A percentile compares a stretch with the other conserved stretches of the same genome.
These are phyloP conservation scores for Primulina eburnea DNA, from an alignment of 257 asterid genomes.

Conservation along the genomic window DNA sequence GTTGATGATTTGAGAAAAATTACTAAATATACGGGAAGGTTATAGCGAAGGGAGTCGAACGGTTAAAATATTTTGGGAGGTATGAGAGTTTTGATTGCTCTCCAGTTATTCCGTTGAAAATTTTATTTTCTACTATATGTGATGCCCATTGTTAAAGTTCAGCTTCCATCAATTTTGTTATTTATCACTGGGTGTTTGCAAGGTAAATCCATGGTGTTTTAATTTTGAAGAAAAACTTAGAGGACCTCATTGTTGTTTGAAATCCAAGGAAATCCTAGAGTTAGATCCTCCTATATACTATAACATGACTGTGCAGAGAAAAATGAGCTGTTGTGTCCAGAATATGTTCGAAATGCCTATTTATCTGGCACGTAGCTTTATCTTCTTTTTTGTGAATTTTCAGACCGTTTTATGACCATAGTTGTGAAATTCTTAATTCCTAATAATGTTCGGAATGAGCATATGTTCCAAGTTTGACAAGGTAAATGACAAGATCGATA, in stretches of 20 bases:
- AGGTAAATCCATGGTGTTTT: background rate
- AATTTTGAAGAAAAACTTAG: background rate
- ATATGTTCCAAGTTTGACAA: too few relatives aligned
- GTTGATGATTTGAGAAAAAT: conserved; percentile 76
- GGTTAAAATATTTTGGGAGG: conserved; percentile 96
- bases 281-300: too few relatives aligned
- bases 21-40: conserved; percentile 95
- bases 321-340: too few relatives aligned
- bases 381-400: too few relatives aligned
- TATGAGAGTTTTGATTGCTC: conserved; percentile 27
- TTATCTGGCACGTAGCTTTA: too few relatives aligned
- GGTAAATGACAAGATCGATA: too few relatives aligned
- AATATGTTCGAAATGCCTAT: too few relatives aligned
- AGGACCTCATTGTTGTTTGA: background rate
- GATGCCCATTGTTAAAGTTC: background rate
- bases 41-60: conserved; percentile 83
- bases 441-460: too few relatives aligned
- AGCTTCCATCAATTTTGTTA: background rate
- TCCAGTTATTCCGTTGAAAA: conserved; percentile 11
- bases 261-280: too few relatives aligned
- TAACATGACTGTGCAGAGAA: too few relatives aligned
- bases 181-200: background rate
- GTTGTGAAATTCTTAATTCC: too few relatives aligned
- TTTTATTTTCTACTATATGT: conserved; percentile 18
- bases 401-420: too few relatives aligned